Conservation (phyloP, 495 filamentous ascomycete species). For the Massariosphaeria phaeospora region DNA sequence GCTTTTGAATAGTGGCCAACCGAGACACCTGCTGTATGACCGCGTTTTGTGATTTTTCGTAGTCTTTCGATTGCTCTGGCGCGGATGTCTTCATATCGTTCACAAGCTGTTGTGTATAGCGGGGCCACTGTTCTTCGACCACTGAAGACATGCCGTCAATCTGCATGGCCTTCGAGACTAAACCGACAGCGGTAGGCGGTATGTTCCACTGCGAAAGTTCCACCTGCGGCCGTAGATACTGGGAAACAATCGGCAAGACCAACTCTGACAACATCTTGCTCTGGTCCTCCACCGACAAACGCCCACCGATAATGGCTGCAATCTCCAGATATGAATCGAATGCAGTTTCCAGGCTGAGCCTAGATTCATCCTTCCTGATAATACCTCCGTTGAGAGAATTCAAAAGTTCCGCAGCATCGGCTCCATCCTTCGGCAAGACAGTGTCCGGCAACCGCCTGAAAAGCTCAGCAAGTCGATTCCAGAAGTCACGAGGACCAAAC, state of each 20-base stretch:
- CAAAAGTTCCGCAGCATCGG: conserved; percentile 53
- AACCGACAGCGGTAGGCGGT: conserved; percentile 40
- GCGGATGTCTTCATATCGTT: conserved; percentile 62
- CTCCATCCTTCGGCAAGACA: conserved; percentile 47
- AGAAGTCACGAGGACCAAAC: conserved; percentile 61
- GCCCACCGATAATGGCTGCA: conserved; percentile 46
- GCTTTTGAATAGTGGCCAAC: conserved; percentile 13
- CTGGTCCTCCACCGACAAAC: conserved; percentile 47
- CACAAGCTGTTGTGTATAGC: conserved; percentile 51
- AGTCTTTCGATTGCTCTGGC: conserved; percentile 73
- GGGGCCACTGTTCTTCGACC: conserved; percentile 50
- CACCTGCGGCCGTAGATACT: conserved; percentile 51
- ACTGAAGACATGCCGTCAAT: conserved; percentile 36
- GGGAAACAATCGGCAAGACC: conserved; percentile 54
- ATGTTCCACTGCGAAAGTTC: conserved; percentile 50
- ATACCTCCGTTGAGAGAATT: conserved; percentile 64
- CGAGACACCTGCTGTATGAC: conserved; percentile 39
- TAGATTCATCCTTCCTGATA: conserved; percentile 65
- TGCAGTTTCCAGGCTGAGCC: conserved; percentile 57
- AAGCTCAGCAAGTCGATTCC: conserved; percentile 59
- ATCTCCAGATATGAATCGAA: conserved; percentile 69
- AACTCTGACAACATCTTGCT: conserved; percentile 46
- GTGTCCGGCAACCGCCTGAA: conserved; percentile 55
- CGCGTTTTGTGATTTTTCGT: conserved; percentile 61
- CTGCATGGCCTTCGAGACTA: conserved; percentile 44